phyloP scores from a whole-genome alignment of 176 grass and related monocot genomes.

The Cenchrus purpureus region DNA sequence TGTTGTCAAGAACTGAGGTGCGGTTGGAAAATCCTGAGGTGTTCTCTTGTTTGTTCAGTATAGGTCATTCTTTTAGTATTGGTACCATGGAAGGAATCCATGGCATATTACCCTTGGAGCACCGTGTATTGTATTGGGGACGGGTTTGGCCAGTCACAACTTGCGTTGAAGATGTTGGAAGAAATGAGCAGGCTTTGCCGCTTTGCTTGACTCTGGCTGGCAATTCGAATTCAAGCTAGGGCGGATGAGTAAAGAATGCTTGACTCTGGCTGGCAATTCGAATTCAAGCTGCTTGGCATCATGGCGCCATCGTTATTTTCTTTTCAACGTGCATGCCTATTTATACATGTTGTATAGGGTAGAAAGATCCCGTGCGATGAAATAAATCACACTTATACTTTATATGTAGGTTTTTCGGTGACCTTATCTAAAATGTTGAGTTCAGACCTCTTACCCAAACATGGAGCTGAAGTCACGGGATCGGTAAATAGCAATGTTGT shows the following conservation, averaged over 20 bases:
- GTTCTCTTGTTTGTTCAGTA: background rate
- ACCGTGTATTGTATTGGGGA: background rate
- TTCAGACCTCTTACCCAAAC: conserved; percentile 19
- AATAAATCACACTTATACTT: background rate
- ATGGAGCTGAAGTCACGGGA: conserved; percentile 26
- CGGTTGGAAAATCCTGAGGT: background rate
- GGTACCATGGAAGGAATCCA: background rate
- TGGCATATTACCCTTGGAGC: background rate
- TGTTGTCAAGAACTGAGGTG: background rate
- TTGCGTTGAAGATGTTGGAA: background rate
- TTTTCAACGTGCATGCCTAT: background rate
- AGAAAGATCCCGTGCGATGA: background rate
- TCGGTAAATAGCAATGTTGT: conserved; percentile 25
- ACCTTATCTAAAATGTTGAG: background rate
- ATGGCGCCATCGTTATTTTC: background rate
- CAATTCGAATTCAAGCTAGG: background rate
- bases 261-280: background rate
- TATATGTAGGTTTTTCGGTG: background rate
- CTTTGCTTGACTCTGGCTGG: background rate
- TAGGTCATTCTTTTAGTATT: background rate
- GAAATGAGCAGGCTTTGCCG: background rate
- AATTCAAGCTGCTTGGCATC: background rate
- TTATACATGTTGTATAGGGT: background rate
- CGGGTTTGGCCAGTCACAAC: conserved; percentile 2
- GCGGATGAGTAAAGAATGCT: background rate